phyloP scores from a whole-genome alignment of 768 basidiomycete species.

The Heimioporus sp. region DNA sequence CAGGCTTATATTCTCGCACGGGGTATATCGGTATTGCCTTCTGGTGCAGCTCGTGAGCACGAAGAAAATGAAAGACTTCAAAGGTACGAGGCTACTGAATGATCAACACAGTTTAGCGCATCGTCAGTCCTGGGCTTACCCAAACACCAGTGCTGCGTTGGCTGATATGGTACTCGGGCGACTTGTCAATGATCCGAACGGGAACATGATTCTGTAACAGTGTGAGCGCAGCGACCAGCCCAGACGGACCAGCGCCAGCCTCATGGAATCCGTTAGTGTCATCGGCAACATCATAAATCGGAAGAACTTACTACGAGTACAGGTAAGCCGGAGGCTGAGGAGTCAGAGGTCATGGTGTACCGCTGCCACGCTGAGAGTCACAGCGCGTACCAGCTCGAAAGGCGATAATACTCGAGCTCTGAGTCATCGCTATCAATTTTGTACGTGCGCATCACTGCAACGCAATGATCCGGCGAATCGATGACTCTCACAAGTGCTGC shows the following conservation, averaged over 20 bases:
- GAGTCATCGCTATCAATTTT: no score
- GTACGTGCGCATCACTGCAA: no score
- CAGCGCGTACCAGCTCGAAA: no score
- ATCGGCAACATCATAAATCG: background rate
- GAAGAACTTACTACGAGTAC: slow-evolving; percentile 20
- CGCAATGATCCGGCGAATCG: no score
- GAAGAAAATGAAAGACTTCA: slow-evolving; percentile 42
- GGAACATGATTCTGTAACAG: slow-evolving; percentile 43
- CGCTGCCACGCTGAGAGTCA: no score
- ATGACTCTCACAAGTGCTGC: no score
- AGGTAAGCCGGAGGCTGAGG: slow-evolving; percentile 4
- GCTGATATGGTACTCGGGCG: slow-evolving; percentile 33
- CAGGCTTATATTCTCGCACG: slow-evolving; percentile 34
- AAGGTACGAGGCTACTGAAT: slow-evolving; percentile 32
- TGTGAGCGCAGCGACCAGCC: slow-evolving; percentile 31
- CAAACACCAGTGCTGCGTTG: slow-evolving; percentile 41
- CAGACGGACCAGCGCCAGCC: slow-evolving; percentile 30
- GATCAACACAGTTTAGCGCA: background rate
- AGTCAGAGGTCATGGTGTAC: no score
- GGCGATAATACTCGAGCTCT: no score
- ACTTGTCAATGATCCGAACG: slow-evolving; percentile 53
- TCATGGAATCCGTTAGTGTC: background rate
- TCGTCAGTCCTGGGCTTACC: slow-evolving; percentile 20
- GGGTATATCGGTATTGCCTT: slow-evolving; percentile 24
- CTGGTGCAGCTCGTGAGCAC: slow-evolving; percentile 36